These are phyloP conservation scores for Sporobolus alterniflorus DNA, from an alignment of 202 grass and related monocot species.

Conservation along the genomic window DNA sequence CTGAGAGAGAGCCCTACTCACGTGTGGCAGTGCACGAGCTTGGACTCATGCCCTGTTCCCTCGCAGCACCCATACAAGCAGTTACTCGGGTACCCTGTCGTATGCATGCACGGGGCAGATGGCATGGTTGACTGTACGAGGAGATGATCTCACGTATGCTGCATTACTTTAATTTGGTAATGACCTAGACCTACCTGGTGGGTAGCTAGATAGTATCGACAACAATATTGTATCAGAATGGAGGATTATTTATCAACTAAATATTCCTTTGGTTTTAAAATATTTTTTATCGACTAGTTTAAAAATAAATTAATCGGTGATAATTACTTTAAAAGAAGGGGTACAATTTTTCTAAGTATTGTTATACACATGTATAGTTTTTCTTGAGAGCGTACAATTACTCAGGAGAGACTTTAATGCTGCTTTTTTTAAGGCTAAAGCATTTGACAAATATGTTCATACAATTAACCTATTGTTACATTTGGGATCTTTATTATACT, in stretches of 20 bases:
- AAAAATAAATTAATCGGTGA: too few relatives aligned
- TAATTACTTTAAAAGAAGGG: too few relatives aligned
- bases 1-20: slow-evolving; percentile 40
- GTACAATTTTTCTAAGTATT: too few relatives aligned
- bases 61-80: slow-evolving; percentile 32
- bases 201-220: too few relatives aligned
- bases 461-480: too few relatives aligned
- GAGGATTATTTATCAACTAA: too few relatives aligned
- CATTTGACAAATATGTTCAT: not conserved
- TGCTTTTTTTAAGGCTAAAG: not conserved
- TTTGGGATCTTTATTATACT: too few relatives aligned
- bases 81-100: slow-evolving; percentile 1
- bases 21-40: slow-evolving; percentile 66
- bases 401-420: not conserved
- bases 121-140: slow-evolving; percentile 50
- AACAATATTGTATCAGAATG: too few relatives aligned
- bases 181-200: too few relatives aligned
- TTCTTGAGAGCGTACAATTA: not conserved
- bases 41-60: slow-evolving; percentile 52
- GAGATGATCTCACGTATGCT: slow-evolving; percentile 13
- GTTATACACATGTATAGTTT: not conserved
- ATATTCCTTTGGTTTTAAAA: too few relatives aligned
- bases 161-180: not conserved
- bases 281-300: too few relatives aligned
- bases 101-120: slow-evolving; percentile 21